Evolutionary conservation across 1,284 basidiomycete species (phyloP), one percentile per base, ranked within the genome.

Genomic region (Tilletia horrida): DNA sequence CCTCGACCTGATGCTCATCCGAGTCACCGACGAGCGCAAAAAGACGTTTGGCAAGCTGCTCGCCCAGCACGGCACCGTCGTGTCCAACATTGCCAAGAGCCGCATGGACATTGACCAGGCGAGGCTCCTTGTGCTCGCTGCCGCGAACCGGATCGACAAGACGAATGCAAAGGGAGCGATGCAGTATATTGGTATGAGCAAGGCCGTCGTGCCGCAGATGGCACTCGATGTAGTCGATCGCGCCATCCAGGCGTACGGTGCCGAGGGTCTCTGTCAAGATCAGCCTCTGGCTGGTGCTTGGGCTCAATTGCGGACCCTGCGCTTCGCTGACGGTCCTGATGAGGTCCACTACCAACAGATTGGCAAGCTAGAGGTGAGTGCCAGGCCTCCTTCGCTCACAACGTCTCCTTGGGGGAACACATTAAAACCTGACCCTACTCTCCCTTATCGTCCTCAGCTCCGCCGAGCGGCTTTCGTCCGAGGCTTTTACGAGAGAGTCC

Each of bases 101-200:
- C 88, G 94, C 47, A 93, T 95, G 50, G 92, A 97, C 79, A 93
- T 98, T 63, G 94, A 98, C 79, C 85, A 87, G 61, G 89, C 90
- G 13, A 85, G 95, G 44, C 84, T 97, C 66, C 85, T 98, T 0
- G 95, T 97, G 9, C 85, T 96, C 66, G 90, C 91, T 68, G 95
- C 96, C 2, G 95, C 95, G n/a, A 84, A 91, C 71, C 91, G 92
- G 90, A 94, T 97, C 69, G 94, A 97, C 84, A 89, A 88, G 75
- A 85, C 87, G 79, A 88, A 90, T 72, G 92, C 95, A 2, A 98
- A 97, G 83, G 93, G 91, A 48, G 95, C 96, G 0, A 82, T 97
- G 83, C 94, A 94, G 83, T 95, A 97, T 83, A 98, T 98, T 78
- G 94, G 92, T 48, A 92, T 97, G 73, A 92, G 93, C 67, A 98